A percentile compares a stretch with the other conserved stretches of the same genome.
phyloP scores from a whole-genome alignment of 192 early-diverging fungal species.

The Podochytrium sp. region DNA sequence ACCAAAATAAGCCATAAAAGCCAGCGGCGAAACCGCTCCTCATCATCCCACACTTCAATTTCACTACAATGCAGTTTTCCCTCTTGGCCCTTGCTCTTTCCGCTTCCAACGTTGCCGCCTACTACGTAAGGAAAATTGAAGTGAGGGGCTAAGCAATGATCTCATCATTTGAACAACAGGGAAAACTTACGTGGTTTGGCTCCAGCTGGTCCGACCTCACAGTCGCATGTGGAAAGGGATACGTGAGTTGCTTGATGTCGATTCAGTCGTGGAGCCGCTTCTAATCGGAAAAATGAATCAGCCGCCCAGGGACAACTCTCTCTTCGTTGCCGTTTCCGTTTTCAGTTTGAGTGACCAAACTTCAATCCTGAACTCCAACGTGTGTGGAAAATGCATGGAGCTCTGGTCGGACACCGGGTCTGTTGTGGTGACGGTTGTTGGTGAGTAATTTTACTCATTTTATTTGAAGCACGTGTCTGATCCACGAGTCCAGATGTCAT shows the following conservation, averaged over 20 bases:
- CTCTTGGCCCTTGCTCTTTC: too few species aligned
- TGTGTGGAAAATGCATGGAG: constrained; percentile 4
- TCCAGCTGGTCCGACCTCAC: neutral
- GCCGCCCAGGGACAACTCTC: too few species aligned
- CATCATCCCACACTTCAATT: too few species aligned
- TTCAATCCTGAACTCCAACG: neutral
- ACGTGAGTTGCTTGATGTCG: neutral
- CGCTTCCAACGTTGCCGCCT: too few species aligned
- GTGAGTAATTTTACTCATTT: too few species aligned
- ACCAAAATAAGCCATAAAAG: too few species aligned
- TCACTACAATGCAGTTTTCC: too few species aligned
- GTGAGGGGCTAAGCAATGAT: too few species aligned
- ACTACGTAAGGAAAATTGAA: too few species aligned
- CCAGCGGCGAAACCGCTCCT: too few species aligned
- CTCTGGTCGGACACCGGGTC: neutral
- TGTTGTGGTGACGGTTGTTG: constrained; percentile 5
- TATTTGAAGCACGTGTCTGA: too few species aligned
- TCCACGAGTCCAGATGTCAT: constrained; percentile 18
- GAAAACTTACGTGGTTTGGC: neutral
- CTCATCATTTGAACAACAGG: too few species aligned
- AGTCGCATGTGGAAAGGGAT: neutral
- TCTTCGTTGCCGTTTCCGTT: constrained; percentile 6
- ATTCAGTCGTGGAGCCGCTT: neutral
- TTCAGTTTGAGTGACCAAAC: neutral
- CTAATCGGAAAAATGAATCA: neutral